These are phyloP conservation scores for Ichthyophonus hoferi DNA, from an alignment of 208 protist species.

Conservation along the genomic window DNA sequence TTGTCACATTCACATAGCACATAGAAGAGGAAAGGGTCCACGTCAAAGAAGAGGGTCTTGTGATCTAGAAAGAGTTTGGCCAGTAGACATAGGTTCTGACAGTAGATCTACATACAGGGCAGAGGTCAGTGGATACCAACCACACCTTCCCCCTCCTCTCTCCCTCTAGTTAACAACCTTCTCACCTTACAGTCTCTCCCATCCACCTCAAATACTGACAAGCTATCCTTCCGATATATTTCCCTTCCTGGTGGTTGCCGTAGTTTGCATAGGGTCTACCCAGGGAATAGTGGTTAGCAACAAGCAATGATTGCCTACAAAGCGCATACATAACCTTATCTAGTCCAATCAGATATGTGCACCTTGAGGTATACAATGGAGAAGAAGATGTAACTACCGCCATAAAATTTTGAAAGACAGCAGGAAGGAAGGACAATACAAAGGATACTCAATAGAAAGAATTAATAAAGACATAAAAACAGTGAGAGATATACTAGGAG, in stretches of 20 bases:
- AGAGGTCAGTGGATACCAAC: neutral
- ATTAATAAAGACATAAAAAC: no score
- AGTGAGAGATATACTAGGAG: no score
- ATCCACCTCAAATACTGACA: conserved; percentile 91
- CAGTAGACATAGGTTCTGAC: conserved; percentile 95
- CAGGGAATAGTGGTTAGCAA: no score
- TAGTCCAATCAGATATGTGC: no score
- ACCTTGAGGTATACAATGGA: no score
- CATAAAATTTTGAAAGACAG: no score
- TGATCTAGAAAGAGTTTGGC: conserved; percentile 99
- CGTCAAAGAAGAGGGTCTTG: conserved; percentile 98
- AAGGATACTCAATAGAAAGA: no score
- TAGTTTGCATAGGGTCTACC: neutral
- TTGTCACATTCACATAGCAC: conserved; percentile 39
- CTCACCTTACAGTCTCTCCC: conserved; percentile 79
- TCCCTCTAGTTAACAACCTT: no score
- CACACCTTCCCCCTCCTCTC: neutral
- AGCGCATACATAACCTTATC: no score
- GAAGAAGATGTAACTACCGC: no score
- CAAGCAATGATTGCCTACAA: no score
- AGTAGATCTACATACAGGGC: conserved; percentile 73
- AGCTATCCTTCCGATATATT: conserved; percentile 70
- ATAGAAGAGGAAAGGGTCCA: conserved; percentile 98
- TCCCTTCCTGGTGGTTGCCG: conserved; percentile 77
- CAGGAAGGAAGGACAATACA: no score